Evolutionary conservation across 2,329 filamentous ascomycete genomes (phyloP), one percentile per base, ranked within the genome.

Genomic region (Endoconidiophora laricicola): DNA sequence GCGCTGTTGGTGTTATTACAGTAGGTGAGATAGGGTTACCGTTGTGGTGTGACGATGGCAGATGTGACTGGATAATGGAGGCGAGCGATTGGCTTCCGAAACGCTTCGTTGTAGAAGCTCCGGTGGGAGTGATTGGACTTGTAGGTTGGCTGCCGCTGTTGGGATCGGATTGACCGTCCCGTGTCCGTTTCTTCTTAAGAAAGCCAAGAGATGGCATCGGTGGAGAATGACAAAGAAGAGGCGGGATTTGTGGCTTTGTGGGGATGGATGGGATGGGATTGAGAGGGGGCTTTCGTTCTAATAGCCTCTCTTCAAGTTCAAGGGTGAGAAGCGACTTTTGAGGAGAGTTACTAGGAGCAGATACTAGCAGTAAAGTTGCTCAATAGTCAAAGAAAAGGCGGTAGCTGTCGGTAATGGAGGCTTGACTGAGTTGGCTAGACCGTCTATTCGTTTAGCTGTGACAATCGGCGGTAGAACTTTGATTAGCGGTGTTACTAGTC

Each of bases 111-210:
- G 50, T 29, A 12, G 44, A 36, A 41, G 26, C 26, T 14, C 43
- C 69, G 55, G 72, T 72, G 54, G 76, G 73, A 54, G 78, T 79
- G 59, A 78, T 69, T 54, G 77, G 74, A 60, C 77, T 80, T 57
- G 72, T 73, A 58, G 77, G 73, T 63, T 82, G 74, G 62, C 74
- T 82, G 57, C 73, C 72, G 60, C 79, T 72, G 61, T 79, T 78
- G 59, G 74, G 74, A 64, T 85, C 79, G 63, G 77, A 73, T 63
- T 80, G 77, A 63, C 79, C 83, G 72, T 95, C 87, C 78, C 87
- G 93, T 70, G 87, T 94, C 78, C 87, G 82, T 77, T 94, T 94
- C 78, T 94, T 96, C 78, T 95, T 95, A 65, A 96, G 79, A 64
- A 95, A 87, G 67, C 86, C 86, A 73, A 95, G 78, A 67, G 78